A percentile compares a stretch with the other conserved stretches of the same genome.
phyloP scores from a whole-genome alignment of 2,329 filamentous ascomycete species.

The Trichophyton rubrum region DNA sequence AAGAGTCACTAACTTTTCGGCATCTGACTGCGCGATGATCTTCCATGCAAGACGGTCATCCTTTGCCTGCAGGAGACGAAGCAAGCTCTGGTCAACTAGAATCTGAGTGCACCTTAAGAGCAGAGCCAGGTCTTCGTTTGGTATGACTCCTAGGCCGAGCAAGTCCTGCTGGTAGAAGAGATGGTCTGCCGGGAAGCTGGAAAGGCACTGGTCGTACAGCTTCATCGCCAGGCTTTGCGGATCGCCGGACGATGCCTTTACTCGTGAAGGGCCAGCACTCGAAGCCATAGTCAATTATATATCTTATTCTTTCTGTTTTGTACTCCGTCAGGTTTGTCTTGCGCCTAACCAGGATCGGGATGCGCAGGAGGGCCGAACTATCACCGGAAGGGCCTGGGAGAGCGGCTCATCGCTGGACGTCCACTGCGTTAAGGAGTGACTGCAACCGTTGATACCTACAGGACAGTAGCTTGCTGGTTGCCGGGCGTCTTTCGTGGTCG shows the following conservation, averaged over 20 bases:
- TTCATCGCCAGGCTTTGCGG: slow-evolving; percentile 30
- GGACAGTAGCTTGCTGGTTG: not conserved
- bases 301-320: not conserved
- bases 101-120: slow-evolving; percentile 34
- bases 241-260: slow-evolving; percentile 16
- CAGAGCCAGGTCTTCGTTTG: slow-evolving; percentile 30
- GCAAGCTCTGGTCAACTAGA: slow-evolving; percentile 35
- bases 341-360: too few relatives aligned
- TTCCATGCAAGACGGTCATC: slow-evolving; percentile 37
- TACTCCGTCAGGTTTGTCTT: not conserved
- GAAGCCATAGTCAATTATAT: slow-evolving; percentile 10
- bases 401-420: slow-evolving; percentile 6
- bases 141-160: slow-evolving; percentile 31
- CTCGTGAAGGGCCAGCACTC: slow-evolving; percentile 21
- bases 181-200: slow-evolving; percentile 29
- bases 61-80: slow-evolving; percentile 33
- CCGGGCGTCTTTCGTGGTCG: not conserved
- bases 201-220: slow-evolving; percentile 35
- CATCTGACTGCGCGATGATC: slow-evolving; percentile 36
- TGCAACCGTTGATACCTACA: not conserved
- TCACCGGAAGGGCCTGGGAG: slow-evolving; percentile 22
- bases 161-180: slow-evolving; percentile 38
- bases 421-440: not conserved
- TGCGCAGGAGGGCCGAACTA: slow-evolving; percentile 9
- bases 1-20: slow-evolving; percentile 31